These are phyloP conservation scores for Exophiala sp. DNA, from an alignment of 2,329 filamentous ascomycete species.

Conservation along the genomic window DNA sequence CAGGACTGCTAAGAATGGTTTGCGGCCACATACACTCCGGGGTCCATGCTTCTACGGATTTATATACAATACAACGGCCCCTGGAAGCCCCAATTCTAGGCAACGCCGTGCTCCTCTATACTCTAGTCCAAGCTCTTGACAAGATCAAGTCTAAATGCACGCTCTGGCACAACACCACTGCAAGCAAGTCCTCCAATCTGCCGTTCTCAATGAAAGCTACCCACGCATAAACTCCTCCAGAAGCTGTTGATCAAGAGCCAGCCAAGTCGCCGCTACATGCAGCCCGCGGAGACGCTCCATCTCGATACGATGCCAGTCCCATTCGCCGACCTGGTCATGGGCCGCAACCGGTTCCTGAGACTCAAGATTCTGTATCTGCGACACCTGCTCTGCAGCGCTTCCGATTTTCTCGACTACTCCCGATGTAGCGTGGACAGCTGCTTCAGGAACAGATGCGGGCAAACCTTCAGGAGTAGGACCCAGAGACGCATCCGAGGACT, in stretches of 20 bases:
- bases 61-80: neutral
- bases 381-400: conserved; percentile 28
- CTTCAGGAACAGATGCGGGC: conserved; percentile 10
- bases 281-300: conserved; percentile 51
- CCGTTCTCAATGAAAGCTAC: neutral
- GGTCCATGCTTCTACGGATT: too few relatives aligned
- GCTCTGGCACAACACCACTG: too few relatives aligned
- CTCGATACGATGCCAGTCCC: conserved; percentile 58
- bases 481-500: conserved; percentile 3
- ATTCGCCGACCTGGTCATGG: conserved; percentile 39
- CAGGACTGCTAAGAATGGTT: too few relatives aligned
- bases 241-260: conserved; percentile 47
- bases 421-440: conserved; percentile 10
- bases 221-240: conserved; percentile 42
- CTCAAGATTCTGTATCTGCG: conserved; percentile 3
- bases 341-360: conserved; percentile 34
- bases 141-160: too few relatives aligned
- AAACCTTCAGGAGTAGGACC: conserved; percentile 16
- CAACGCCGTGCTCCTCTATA: neutral
- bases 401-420: conserved; percentile 22
- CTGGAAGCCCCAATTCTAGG: neutral
- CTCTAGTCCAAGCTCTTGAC: neutral
- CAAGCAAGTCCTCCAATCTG: neutral
- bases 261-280: conserved; percentile 51
- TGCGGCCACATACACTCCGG: too few relatives aligned